Conservation (phyloP, 352 stramenopile genomes). For the Phytophthora sp. region DNA sequence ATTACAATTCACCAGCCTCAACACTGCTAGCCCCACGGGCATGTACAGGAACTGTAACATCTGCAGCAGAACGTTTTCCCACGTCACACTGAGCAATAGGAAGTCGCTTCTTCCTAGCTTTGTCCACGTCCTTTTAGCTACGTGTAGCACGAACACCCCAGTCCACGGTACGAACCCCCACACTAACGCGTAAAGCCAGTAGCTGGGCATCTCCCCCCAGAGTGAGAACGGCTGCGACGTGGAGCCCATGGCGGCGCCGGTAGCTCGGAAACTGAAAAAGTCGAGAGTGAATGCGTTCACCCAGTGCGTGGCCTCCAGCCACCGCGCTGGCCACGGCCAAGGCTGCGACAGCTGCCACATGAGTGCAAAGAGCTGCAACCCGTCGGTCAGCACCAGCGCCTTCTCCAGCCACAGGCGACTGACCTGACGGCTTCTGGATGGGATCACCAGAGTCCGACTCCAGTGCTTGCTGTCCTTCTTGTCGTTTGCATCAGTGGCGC, state of each 20-base stretch:
- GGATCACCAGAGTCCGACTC: constrained; percentile 12
- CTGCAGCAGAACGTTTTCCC: constrained; percentile 59
- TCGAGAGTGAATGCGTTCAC: constrained; percentile 60
- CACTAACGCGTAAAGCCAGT: constrained; percentile 65
- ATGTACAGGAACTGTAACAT: constrained; percentile 61
- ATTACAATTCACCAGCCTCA: constrained; percentile 67
- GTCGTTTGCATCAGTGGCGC: neutral
- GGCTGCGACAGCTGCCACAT: constrained; percentile 83
- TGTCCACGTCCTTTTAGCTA: constrained; percentile 18
- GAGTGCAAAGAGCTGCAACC: constrained; percentile 66
- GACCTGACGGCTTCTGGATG: constrained; percentile 32
- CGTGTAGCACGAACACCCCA: constrained; percentile 2
- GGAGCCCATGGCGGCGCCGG: constrained; percentile 64
- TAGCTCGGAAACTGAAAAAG: constrained; percentile 55
- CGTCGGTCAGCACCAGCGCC: constrained; percentile 46
- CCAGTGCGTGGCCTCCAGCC: constrained; percentile 60
- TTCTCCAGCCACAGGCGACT: constrained; percentile 75
- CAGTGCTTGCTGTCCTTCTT: constrained; percentile 14
- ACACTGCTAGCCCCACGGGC: constrained; percentile 61
- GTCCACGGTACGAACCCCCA: constrained; percentile 42
- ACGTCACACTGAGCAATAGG: constrained; percentile 29
- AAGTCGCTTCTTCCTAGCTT: constrained; percentile 33
- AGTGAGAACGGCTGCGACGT: constrained; percentile 61
- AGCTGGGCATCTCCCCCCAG: constrained; percentile 62
- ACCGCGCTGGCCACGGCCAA: constrained; percentile 72